Conservation (phyloP, 2,329 filamentous ascomycete genomes). For the Dryadomyces quercus-mongolicae region DNA sequence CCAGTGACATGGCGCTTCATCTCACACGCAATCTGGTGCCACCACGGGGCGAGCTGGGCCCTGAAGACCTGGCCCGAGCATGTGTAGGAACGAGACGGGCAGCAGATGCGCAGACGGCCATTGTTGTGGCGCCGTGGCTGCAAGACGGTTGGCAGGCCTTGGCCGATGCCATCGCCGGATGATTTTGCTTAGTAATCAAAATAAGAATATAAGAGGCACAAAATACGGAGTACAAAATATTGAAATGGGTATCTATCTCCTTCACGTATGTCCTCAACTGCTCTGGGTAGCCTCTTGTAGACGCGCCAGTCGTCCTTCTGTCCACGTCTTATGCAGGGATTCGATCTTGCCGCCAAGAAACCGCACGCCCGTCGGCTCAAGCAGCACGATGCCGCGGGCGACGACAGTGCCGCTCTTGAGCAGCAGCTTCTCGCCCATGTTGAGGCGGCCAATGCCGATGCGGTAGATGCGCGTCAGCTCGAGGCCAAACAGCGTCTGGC, state of each 20-base stretch:
- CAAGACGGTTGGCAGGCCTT: conserved; percentile 51
- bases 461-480: conserved; percentile 57
- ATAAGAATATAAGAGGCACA: not conserved
- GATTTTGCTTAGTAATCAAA: not conserved
- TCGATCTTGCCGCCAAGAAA: conserved; percentile 85
- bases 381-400: conserved; percentile 64
- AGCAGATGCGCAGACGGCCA: conserved; percentile 63
- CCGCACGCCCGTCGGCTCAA: conserved; percentile 57
- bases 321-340: conserved; percentile 66
- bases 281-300: conserved; percentile 45
- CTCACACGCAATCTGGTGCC: conserved; percentile 67
- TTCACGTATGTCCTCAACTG: not conserved
- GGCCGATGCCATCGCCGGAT: conserved; percentile 21
- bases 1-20: conserved; percentile 66
- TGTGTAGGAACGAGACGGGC: conserved; percentile 62
- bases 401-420: conserved; percentile 53
- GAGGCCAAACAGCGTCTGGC: conserved; percentile 56
- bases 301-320: conserved; percentile 54
- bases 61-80: conserved; percentile 57
- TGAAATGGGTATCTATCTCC: not conserved
- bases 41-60: conserved; percentile 55
- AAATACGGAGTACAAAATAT: not conserved
- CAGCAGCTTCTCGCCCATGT: conserved; percentile 73
- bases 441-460: conserved; percentile 50
- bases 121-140: conserved; percentile 74